Conservation (phyloP, 2,329 filamentous ascomycete species). For the Colletotrichum noveboracense region DNA sequence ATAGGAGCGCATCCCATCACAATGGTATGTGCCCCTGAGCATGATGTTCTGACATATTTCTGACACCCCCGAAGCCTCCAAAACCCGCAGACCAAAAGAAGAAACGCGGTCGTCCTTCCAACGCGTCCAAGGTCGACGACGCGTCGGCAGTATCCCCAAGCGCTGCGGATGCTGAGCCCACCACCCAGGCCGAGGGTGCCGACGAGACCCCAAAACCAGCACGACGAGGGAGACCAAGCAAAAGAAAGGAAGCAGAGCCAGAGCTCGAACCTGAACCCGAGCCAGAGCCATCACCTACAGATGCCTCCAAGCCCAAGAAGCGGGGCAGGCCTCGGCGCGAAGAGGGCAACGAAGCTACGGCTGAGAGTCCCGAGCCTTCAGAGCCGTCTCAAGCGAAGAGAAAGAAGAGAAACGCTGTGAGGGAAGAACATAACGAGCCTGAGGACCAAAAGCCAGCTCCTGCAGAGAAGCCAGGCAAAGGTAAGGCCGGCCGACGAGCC, state of each 20-base stretch:
- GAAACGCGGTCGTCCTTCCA: constrained; percentile 47
- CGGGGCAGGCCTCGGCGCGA: constrained; percentile 9
- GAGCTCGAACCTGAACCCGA: background rate
- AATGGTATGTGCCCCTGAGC: constrained; percentile 4
- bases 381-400: background rate
- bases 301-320: background rate
- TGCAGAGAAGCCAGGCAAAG: background rate
- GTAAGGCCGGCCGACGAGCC: background rate
- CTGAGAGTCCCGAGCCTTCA: background rate
- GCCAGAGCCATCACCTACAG: background rate
- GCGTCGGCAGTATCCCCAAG: constrained; percentile 29
- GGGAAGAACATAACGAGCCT: background rate
- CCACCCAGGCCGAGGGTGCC: constrained; percentile 25
- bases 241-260: background rate
- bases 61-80: constrained; percentile 2
- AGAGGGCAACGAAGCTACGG: background rate
- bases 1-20: background rate
- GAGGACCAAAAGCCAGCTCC: background rate
- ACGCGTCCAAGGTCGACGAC: constrained; percentile 40
- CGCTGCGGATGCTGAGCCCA: constrained; percentile 16
- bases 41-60: background rate
- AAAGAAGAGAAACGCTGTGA: background rate
- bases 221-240: constrained; percentile 31
- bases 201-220: constrained; percentile 21
- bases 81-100: constrained; percentile 38